A percentile compares a stretch with the other conserved stretches of the same genome.
These are phyloP conservation scores for Taphrina deformans DNA, from an alignment of 1,139 yeast genomes.

Conservation along the genomic window DNA sequence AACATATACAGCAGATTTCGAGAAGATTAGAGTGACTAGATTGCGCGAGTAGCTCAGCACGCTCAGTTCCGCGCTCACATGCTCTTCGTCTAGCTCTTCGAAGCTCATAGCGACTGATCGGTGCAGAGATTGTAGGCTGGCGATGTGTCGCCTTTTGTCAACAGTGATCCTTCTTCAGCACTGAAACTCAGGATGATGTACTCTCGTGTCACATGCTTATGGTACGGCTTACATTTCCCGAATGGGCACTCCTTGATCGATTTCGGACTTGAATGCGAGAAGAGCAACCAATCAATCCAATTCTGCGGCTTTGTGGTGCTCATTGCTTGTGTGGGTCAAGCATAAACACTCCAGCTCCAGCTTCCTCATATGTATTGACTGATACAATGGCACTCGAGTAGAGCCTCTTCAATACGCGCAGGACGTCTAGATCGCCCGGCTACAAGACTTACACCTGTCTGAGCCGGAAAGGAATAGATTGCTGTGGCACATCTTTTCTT, in stretches of 20 bases:
- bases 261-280: background rate
- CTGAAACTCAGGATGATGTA: background rate
- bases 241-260: background rate
- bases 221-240: background rate
- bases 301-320: background rate
- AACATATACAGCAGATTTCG: constrained; percentile 59
- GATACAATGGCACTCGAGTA: no score
- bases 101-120: background rate
- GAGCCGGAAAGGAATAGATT: no score
- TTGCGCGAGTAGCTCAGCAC: constrained; percentile 25
- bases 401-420: background rate
- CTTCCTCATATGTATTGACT: background rate
- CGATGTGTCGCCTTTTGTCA: no score
- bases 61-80: constrained; percentile 22
- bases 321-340: background rate
- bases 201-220: background rate
- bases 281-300: background rate
- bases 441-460: no score
- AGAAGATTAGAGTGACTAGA: constrained; percentile 43
- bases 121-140: background rate
- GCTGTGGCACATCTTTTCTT: no score
- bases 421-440: no score
- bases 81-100: constrained; percentile 27
- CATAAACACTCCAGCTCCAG: background rate
- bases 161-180: background rate